phyloP scores from a whole-genome alignment of 1,284 basidiomycete genomes.

The Somion occarium region DNA sequence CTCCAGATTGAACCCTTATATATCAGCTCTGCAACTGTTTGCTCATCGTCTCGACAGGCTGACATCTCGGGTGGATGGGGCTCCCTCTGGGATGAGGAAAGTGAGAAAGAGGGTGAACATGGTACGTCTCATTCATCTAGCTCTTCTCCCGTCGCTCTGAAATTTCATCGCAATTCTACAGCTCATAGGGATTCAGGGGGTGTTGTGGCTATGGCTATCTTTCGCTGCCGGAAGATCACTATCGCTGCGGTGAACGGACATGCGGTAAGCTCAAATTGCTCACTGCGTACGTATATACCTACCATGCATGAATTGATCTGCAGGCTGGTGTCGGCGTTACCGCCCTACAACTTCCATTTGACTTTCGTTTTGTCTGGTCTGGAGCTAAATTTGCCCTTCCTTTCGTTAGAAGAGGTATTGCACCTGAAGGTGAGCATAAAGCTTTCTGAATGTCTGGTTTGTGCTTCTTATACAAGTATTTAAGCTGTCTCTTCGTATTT shows the following conservation, averaged over 20 bases:
- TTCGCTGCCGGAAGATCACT: slow-evolving; percentile 52
- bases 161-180: slow-evolving; percentile 17
- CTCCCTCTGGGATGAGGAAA: slow-evolving; percentile 31
- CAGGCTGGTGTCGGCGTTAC: slow-evolving; percentile 52
- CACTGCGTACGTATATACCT: not conserved
- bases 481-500: slow-evolving; percentile 48
- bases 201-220: slow-evolving; percentile 39
- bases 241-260: slow-evolving; percentile 54
- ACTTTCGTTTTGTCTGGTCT: slow-evolving; percentile 50
- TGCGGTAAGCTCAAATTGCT: slow-evolving; percentile 46
- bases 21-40: not conserved
- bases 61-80: slow-evolving; percentile 42
- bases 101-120: slow-evolving; percentile 40
- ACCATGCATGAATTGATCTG: not conserved
- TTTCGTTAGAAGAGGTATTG: slow-evolving; percentile 51
- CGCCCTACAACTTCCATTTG: slow-evolving; percentile 50
- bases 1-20: too few relatives aligned
- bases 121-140: slow-evolving; percentile 22
- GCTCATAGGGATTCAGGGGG: slow-evolving; percentile 50
- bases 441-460: not conserved
- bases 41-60: slow-evolving; percentile 29
- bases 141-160: not conserved
- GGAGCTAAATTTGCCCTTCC: slow-evolving; percentile 50
- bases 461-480: not conserved
- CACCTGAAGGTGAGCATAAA: slow-evolving; percentile 39